A percentile compares a stretch with the other conserved stretches of the same genome.
These are phyloP conservation scores for Geotrichum bryndzae DNA, from an alignment of 1,139 yeast genomes.

Conservation along the genomic window DNA sequence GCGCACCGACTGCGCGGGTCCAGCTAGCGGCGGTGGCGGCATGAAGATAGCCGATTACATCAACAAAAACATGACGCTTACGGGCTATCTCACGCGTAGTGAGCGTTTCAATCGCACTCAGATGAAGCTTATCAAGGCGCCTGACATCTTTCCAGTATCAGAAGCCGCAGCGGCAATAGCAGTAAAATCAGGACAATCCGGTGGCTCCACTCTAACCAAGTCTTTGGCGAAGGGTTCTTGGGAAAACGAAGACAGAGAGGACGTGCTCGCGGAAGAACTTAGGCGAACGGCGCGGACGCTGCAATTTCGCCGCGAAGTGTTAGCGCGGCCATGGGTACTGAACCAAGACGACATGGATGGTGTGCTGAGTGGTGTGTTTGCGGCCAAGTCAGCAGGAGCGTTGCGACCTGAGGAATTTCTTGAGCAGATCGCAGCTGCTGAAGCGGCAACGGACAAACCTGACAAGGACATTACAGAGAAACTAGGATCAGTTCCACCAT, in stretches of 20 bases:
- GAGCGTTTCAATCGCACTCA: neutral
- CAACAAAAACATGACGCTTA: neutral
- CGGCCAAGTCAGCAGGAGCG: neutral
- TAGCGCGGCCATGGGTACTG: neutral
- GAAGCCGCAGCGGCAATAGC: neutral
- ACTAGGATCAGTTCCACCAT: neutral
- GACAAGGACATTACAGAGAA: no score
- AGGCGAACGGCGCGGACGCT: neutral
- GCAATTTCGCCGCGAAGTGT: neutral
- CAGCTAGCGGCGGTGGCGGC: neutral
- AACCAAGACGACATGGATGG: neutral
- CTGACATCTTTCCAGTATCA: neutral
- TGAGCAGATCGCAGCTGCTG: neutral
- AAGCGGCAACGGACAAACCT: neutral
- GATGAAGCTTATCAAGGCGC: neutral
- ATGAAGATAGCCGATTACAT: neutral
- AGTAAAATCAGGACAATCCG: neutral
- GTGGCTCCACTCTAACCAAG: neutral
- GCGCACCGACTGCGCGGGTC: neutral
- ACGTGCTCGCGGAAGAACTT: neutral
- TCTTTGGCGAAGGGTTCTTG: neutral
- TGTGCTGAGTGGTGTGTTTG: neutral
- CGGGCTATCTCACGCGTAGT: neutral
- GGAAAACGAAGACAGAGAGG: neutral
- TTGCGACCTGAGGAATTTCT: neutral